phyloP scores from a whole-genome alignment of 176 grass and related monocot genomes.

The Alopecurus myosuroides region DNA sequence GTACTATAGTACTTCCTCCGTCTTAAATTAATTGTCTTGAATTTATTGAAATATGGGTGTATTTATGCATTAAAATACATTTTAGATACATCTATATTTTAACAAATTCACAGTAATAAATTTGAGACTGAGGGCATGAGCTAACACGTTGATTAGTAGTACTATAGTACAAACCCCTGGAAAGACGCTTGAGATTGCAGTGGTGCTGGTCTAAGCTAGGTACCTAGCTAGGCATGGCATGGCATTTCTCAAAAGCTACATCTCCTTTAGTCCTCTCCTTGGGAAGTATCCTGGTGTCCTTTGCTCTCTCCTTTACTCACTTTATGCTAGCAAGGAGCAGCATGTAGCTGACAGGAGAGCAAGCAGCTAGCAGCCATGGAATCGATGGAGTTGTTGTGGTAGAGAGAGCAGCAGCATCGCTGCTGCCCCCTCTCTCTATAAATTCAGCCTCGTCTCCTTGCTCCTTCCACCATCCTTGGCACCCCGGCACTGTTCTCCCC shows the following conservation, averaged over 20 bases:
- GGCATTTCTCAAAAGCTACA: constrained; percentile 43
- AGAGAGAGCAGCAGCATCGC: not conserved
- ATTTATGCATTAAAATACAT: no score
- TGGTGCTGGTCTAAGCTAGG: not conserved
- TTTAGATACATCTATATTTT: no score
- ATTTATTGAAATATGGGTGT: no score
- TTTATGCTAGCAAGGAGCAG: constrained; percentile 20
- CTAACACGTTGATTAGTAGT: not conserved
- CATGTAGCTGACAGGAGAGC: not conserved
- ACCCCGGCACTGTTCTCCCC: not conserved
- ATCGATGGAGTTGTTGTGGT: not conserved
- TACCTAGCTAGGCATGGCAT: not conserved
- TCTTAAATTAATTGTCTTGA: no score
- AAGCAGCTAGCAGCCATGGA: constrained; percentile 6
- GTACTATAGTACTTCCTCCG: no score
- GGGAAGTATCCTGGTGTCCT: constrained; percentile 38
- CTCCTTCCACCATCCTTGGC: constrained; percentile 26
- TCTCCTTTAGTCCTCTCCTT: constrained; percentile 18
- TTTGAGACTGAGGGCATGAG: no score
- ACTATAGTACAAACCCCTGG: not conserved
- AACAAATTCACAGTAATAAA: no score
- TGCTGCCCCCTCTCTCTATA: constrained; percentile 33
- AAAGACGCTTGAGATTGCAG: not conserved
- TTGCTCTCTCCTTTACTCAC: constrained; percentile 13
- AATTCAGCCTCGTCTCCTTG: constrained; percentile 34